A percentile compares a stretch with the other conserved stretches of the same genome.
These are phyloP conservation scores for Epichloe scottii DNA, from an alignment of 2,329 filamentous ascomycete genomes.

Conservation along the genomic window DNA sequence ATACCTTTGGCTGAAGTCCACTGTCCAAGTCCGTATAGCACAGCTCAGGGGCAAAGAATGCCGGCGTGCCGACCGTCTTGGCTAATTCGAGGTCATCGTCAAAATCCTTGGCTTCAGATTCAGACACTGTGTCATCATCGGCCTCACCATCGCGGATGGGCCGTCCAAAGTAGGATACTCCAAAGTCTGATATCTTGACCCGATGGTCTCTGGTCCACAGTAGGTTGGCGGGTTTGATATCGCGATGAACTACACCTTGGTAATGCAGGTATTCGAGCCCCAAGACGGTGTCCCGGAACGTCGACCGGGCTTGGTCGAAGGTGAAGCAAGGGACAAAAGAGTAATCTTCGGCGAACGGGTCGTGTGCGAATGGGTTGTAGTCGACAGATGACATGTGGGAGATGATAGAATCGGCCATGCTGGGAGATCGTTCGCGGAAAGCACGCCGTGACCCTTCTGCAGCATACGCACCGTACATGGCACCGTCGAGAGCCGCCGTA, in stretches of 20 bases:
- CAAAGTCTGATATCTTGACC: slow-evolving; percentile 98
- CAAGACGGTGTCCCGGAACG: slow-evolving; percentile 85
- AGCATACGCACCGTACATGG: slow-evolving; percentile 61
- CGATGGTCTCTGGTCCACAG: slow-evolving; percentile 73
- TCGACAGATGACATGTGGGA: slow-evolving; percentile 57
- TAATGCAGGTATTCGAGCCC: slow-evolving; percentile 90
- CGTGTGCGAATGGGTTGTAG: slow-evolving; percentile 43
- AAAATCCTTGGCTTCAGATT: slow-evolving; percentile 74
- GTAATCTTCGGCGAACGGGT: slow-evolving; percentile 71
- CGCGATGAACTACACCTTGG: slow-evolving; percentile 71
- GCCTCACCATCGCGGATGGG: slow-evolving; percentile 73
- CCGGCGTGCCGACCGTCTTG: slow-evolving; percentile 93
- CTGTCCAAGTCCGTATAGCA: slow-evolving; percentile 72
- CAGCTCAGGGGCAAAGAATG: slow-evolving; percentile 93
- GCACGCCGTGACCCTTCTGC: slow-evolving; percentile 47
- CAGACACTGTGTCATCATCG: slow-evolving; percentile 60
- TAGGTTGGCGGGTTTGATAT: slow-evolving; percentile 84
- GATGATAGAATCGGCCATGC: slow-evolving; percentile 66
- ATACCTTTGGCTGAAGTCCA: slow-evolving; percentile 64
- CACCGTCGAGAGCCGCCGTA: slow-evolving; percentile 55
- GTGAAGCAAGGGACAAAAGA: slow-evolving; percentile 92
- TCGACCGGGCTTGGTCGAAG: slow-evolving; percentile 64
- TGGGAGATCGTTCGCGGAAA: slow-evolving; percentile 59
- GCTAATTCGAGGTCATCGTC: slow-evolving; percentile 93
- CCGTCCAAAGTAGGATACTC: slow-evolving; percentile 90